Evolutionary conservation across 208 protist genomes (phyloP).

Genomic region (Trypanosoma scelopori): DNA sequence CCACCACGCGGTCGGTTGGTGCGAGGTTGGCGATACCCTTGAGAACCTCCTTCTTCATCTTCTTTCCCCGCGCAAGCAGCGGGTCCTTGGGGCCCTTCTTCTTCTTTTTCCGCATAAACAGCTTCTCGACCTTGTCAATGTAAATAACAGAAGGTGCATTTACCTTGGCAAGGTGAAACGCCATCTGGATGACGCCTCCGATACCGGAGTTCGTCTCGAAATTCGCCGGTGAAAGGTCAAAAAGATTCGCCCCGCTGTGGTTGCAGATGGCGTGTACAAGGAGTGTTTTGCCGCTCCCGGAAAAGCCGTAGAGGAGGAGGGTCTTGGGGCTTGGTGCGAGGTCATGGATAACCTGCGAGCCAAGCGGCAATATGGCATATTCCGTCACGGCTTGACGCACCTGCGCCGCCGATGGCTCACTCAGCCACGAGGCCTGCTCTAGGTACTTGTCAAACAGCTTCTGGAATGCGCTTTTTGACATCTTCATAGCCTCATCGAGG

Average conservation of each 20-base stretch:
- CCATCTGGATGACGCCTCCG: conserved; percentile 76
- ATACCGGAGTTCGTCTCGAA: conserved; percentile 70
- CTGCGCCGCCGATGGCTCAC: conserved; percentile 79
- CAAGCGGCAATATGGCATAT: conserved; percentile 88
- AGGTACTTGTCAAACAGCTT: conserved; percentile 63
- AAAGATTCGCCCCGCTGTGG: conserved; percentile 88
- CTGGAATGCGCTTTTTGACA: conserved; percentile 80
- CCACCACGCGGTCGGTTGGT: conserved; percentile 87
- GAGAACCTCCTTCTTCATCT: conserved; percentile 91
- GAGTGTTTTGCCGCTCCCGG: conserved; percentile 90
- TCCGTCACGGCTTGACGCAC: conserved; percentile 72
- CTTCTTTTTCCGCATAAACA: conserved; percentile 76
- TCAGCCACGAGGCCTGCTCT: conserved; percentile 59
- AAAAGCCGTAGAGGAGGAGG: conserved; percentile 87
- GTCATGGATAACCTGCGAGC: conserved; percentile 90
- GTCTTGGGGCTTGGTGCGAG: conserved; percentile 63
- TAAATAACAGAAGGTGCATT: conserved; percentile 92
- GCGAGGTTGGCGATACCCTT: conserved; percentile 75
- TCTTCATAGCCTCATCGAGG: conserved; percentile 67
- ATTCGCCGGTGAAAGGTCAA: conserved; percentile 91
- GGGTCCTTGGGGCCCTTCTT: conserved; percentile 63
- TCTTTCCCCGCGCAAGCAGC: conserved; percentile 66
- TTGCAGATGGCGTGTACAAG: conserved; percentile 84
- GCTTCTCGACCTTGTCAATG: conserved; percentile 90
- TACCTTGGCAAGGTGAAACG: conserved; percentile 91